These are phyloP conservation scores for Rhodotorula mucilaginosa DNA, from an alignment of 1,284 basidiomycete species.

Conservation along the genomic window DNA sequence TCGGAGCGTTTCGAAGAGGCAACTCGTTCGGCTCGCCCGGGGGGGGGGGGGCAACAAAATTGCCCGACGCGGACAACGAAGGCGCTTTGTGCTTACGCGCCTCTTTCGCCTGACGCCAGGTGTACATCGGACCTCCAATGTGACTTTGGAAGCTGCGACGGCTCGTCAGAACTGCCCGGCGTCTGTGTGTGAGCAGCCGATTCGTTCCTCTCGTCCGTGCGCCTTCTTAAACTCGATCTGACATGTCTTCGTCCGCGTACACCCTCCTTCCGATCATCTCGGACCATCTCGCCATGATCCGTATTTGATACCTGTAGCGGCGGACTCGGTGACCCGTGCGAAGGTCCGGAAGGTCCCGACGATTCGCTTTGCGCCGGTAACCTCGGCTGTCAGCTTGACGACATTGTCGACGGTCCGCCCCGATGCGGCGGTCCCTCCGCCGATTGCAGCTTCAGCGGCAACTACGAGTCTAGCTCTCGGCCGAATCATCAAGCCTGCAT, in stretches of 20 bases:
- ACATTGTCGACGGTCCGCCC: slow-evolving; percentile 9
- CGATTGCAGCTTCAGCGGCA: slow-evolving; percentile 25
- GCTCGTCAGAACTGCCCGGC: neutral
- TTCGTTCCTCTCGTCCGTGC: too few species aligned
- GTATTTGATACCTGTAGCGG: slow-evolving; percentile 6
- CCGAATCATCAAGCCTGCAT: slow-evolving; percentile 31
- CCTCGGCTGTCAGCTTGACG: slow-evolving; percentile 19
- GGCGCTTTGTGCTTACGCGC: neutral
- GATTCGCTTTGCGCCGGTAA: slow-evolving; percentile 33
- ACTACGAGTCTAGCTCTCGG: slow-evolving; percentile 16
- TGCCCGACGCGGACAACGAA: neutral
- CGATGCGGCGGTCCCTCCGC: slow-evolving; percentile 31
- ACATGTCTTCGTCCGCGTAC: neutral
- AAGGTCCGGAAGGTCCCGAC: slow-evolving; percentile 30
- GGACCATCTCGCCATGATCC: neutral
- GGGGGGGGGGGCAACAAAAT: neutral
- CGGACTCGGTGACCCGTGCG: slow-evolving; percentile 32
- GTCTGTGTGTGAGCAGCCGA: slow-evolving; percentile 18
- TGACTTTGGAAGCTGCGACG: slow-evolving; percentile 1
- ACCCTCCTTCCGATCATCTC: too few species aligned
- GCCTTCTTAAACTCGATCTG: too few species aligned
- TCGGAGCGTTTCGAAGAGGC: neutral
- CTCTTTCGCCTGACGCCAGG: neutral
- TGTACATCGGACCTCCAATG: slow-evolving; percentile 1
- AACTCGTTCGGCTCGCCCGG: neutral